Evolutionary conservation across 306 rosid genomes (phyloP).

Genomic region (Argentina anserina): DNA sequence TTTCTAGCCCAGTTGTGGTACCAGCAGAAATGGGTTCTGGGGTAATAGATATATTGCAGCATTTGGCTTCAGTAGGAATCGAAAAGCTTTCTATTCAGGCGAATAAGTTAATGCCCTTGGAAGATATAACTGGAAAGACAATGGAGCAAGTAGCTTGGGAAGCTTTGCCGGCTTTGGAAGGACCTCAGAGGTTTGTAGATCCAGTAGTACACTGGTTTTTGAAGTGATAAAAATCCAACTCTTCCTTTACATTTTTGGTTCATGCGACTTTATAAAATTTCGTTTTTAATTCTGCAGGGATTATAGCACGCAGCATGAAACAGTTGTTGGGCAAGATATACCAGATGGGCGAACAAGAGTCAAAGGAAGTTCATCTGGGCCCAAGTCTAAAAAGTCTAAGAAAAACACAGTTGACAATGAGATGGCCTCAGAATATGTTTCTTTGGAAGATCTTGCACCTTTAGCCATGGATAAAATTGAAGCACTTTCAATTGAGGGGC

Average conservation of each 20-base stretch:
- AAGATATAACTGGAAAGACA: slow-evolving; percentile 87
- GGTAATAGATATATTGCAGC: slow-evolving; percentile 66
- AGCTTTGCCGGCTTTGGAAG: slow-evolving; percentile 51
- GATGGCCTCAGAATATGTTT: slow-evolving; percentile 50
- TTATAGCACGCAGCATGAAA: slow-evolving; percentile 40
- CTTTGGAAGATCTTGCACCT: slow-evolving; percentile 90
- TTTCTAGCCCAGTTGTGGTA: slow-evolving; percentile 80
- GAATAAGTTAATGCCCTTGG: slow-evolving; percentile 80
- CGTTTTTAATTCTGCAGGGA: slow-evolving; percentile 45
- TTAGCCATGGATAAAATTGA: slow-evolving; percentile 85
- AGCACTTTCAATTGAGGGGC: slow-evolving; percentile 86
- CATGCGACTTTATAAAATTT: slow-evolving; percentile 10
- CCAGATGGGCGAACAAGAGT: slow-evolving; percentile 22
- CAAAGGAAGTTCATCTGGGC: slow-evolving; percentile 36
- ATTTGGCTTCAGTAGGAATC: slow-evolving; percentile 75
- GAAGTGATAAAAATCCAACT: neutral
- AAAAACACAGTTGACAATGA: slow-evolving; percentile 39
- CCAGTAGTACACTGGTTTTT: slow-evolving; percentile 11
- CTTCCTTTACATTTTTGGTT: slow-evolving; percentile 9
- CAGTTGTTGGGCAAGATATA: slow-evolving; percentile 34
- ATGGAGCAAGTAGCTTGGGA: slow-evolving; percentile 93
- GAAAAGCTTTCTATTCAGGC: slow-evolving; percentile 96
- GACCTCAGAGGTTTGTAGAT: slow-evolving; percentile 50
- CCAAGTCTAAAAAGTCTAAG: slow-evolving; percentile 31
- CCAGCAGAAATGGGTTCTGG: slow-evolving; percentile 97